These are phyloP conservation scores for Leishmania martiniquensis DNA, from an alignment of 208 protist genomes.

Conservation along the genomic window DNA sequence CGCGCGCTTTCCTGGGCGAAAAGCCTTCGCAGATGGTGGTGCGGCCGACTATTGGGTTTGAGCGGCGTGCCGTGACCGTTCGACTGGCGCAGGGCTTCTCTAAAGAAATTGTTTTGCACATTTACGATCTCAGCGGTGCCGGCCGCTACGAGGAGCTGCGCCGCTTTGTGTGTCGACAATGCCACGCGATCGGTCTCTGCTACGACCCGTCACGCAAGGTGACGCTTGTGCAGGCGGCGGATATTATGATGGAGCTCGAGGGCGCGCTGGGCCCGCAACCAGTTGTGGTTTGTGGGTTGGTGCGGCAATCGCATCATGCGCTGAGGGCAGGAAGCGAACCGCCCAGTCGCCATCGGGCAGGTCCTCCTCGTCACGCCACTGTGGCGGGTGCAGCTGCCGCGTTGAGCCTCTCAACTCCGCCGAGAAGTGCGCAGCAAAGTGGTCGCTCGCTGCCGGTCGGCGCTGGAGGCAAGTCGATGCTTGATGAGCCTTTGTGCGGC, in stretches of 20 bases:
- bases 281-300: constrained; percentile 78
- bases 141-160: constrained; percentile 73
- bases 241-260: constrained; percentile 83
- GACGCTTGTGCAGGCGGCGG: constrained; percentile 79
- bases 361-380: background rate
- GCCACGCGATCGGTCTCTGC: constrained; percentile 78
- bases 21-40: constrained; percentile 17
- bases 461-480: background rate
- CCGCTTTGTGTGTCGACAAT: constrained; percentile 73
- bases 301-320: constrained; percentile 14
- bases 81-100: constrained; percentile 47
- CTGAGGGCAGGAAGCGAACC: background rate
- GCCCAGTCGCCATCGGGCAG: background rate
- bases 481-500: background rate
- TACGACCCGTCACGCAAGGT: constrained; percentile 76
- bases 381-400: background rate
- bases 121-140: constrained; percentile 77
- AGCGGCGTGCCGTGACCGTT: constrained; percentile 45
- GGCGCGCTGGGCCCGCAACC: constrained; percentile 70
- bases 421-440: background rate
- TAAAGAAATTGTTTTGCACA: constrained; percentile 61
- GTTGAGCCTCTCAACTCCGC: background rate
- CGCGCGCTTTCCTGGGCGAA: constrained; percentile 50
- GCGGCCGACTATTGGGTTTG: constrained; percentile 70
- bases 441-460: background rate